These are phyloP conservation scores for Carex pumila DNA, from an alignment of 176 grass and related monocot species.

Conservation along the genomic window DNA sequence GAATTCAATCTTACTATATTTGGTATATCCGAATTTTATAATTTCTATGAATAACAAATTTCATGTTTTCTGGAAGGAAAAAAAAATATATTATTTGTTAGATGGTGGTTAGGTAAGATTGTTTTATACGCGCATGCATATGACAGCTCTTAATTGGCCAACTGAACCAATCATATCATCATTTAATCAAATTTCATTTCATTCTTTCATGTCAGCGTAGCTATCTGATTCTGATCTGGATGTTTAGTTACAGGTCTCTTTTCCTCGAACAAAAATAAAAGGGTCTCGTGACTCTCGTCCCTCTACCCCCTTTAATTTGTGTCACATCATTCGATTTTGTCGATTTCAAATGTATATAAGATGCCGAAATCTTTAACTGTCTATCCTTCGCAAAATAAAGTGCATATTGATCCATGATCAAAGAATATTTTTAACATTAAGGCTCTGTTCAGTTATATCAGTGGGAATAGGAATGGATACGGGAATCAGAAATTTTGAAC, in stretches of 20 bases:
- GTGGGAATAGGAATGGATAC: too few species aligned
- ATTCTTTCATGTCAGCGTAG: background rate
- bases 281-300: background rate
- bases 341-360: background rate
- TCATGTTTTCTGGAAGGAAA: too few species aligned
- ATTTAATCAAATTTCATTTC: background rate
- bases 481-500: too few species aligned
- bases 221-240: background rate
- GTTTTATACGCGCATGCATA: background rate
- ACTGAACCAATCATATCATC: constrained; percentile 16
- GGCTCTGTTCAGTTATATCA: too few species aligned
- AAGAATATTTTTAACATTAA: background rate
- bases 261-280: background rate
- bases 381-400: background rate
- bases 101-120: background rate
- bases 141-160: background rate
- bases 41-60: too few species aligned
- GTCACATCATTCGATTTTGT: background rate
- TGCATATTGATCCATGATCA: too few species aligned
- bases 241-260: background rate
- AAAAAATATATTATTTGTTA: background rate
- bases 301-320: background rate
- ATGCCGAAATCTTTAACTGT: too few species aligned
- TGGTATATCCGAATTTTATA: too few species aligned
- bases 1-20: too few species aligned